A percentile compares a stretch with the other conserved stretches of the same genome.
phyloP scores from a whole-genome alignment of 257 asterid species.

The Nicotiana undulata region DNA sequence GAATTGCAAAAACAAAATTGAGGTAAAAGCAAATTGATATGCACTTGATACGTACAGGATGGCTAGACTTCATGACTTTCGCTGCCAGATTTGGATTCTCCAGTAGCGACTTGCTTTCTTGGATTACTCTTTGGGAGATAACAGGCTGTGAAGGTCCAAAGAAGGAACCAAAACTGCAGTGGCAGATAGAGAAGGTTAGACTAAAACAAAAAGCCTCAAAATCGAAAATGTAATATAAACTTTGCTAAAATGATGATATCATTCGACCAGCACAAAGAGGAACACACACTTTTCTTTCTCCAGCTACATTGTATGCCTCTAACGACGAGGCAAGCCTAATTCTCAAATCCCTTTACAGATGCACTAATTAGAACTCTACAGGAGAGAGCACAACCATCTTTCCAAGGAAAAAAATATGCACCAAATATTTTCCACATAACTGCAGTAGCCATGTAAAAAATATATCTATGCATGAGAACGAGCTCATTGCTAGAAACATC shows the following conservation, averaged over 20 bases:
- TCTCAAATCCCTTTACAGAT: neutral
- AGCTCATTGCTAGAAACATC: neutral
- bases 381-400: neutral
- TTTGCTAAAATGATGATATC: neutral
- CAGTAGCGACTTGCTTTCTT: slow-evolving; percentile 86
- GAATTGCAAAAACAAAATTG: neutral
- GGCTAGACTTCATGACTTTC: slow-evolving; percentile 34
- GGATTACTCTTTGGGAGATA: slow-evolving; percentile 90
- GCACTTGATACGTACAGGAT: slow-evolving; percentile 32
- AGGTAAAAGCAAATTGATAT: neutral
- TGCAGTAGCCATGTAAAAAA: neutral
- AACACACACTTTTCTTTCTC: neutral
- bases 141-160: slow-evolving; percentile 95
- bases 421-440: neutral
- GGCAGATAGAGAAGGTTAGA: neutral
- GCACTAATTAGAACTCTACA: neutral
- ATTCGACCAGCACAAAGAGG: neutral
- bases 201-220: neutral
- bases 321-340: neutral
- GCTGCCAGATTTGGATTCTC: slow-evolving; percentile 81
- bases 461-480: neutral
- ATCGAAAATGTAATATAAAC: neutral
- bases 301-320: neutral
- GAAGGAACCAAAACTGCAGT: slow-evolving; percentile 82
- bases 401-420: neutral